phyloP scores from a whole-genome alignment of 2,329 filamentous ascomycete species.

The Atkinsonella hypoxylon region DNA sequence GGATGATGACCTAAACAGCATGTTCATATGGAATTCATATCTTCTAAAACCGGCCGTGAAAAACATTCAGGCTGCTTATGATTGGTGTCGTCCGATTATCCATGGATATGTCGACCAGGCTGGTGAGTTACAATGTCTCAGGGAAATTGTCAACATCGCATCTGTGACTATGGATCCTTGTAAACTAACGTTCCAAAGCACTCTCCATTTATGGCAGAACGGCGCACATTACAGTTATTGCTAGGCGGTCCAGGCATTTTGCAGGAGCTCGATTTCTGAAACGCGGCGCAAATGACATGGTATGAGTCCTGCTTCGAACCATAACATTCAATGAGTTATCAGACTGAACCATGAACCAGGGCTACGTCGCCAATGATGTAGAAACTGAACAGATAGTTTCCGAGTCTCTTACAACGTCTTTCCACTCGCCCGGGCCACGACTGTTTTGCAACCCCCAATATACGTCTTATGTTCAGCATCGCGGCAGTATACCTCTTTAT shows the following conservation, averaged over 20 bases:
- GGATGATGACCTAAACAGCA: slow-evolving; percentile 65
- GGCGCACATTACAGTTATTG: slow-evolving; percentile 89
- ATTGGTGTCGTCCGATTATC: slow-evolving; percentile 93
- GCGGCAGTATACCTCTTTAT: slow-evolving; percentile 90
- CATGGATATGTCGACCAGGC: slow-evolving; percentile 95
- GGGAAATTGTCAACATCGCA: background rate
- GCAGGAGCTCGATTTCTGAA: slow-evolving; percentile 91
- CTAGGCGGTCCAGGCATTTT: slow-evolving; percentile 81
- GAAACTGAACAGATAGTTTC: slow-evolving; percentile 98
- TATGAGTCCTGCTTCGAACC: slow-evolving; percentile 14
- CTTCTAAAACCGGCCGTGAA: slow-evolving; percentile 63
- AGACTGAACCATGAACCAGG: slow-evolving; percentile 23
- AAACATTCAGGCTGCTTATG: slow-evolving; percentile 67
- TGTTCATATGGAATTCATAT: slow-evolving; percentile 98
- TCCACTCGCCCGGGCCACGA: slow-evolving; percentile 78
- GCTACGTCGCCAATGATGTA: slow-evolving; percentile 96
- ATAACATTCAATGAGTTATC: too few species aligned
- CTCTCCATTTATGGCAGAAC: slow-evolving; percentile 77
- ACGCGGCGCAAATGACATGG: slow-evolving; percentile 79
- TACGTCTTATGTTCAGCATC: slow-evolving; percentile 92
- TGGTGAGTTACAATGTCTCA: slow-evolving; percentile 20
- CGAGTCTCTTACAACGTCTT: slow-evolving; percentile 86
- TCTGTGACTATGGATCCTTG: background rate
- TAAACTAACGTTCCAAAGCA: slow-evolving; percentile 24
- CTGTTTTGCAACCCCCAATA: slow-evolving; percentile 83